Evolutionary conservation across 345 rosid genomes (phyloP).

Genomic region (Eucalyptus cloeziana): DNA sequence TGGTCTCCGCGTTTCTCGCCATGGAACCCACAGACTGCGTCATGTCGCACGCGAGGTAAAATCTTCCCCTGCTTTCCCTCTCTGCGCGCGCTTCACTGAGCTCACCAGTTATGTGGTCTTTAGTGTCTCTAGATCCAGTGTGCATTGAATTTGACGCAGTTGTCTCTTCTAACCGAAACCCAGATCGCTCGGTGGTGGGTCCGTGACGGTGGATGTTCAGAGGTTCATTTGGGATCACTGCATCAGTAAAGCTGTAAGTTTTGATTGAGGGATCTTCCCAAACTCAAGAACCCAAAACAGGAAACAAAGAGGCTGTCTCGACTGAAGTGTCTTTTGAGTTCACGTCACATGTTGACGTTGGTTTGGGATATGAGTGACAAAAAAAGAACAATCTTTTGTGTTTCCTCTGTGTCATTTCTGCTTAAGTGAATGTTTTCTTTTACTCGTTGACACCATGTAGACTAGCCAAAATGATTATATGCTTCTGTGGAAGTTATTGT

Average conservation of each 20-base stretch:
- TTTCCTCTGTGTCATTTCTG: not conserved
- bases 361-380: not conserved
- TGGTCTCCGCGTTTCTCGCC: constrained; percentile 61
- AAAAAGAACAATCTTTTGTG: not conserved
- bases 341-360: not conserved
- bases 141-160: not conserved
- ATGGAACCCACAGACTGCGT: constrained; percentile 53
- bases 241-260: constrained; percentile 35
- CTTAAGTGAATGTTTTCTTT: not conserved
- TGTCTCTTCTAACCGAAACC: not conserved
- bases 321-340: not conserved
- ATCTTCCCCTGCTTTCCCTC: not conserved
- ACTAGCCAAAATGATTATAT: not conserved
- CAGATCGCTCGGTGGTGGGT: constrained; percentile 56
- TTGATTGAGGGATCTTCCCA: not conserved
- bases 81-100: not conserved
- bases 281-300: not conserved
- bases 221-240: constrained; percentile 62
- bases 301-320: not conserved
- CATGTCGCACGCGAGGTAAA: constrained; percentile 47
- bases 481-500: not conserved
- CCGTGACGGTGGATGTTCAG: constrained; percentile 42
- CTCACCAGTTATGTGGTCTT: not conserved
- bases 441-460: not conserved
- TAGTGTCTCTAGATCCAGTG: not conserved